Evolutionary conservation across 495 filamentous ascomycete genomes (phyloP).

Genomic region (Annulohypoxylon maeteangense): DNA sequence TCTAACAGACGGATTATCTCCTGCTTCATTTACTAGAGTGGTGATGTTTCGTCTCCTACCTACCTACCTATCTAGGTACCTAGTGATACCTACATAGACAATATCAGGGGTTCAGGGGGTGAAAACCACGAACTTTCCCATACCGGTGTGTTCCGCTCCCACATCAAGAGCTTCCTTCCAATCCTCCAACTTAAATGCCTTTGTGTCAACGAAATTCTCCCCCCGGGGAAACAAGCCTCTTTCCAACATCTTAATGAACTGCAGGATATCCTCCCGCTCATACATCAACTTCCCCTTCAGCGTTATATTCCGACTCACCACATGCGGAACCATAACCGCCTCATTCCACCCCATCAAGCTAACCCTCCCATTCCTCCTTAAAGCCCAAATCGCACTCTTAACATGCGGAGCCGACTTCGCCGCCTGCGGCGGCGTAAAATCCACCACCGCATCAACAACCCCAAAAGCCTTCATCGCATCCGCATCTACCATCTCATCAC

Average conservation of each 20-base stretch:
- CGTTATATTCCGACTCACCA: conserved; percentile 45
- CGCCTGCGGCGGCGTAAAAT: conserved; percentile 58
- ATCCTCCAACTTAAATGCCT: conserved; percentile 43
- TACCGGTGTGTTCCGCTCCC: conserved; percentile 43
- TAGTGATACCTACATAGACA: too few relatives aligned
- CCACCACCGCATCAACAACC: conserved; percentile 58
- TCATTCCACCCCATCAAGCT: conserved; percentile 58
- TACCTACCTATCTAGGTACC: too few relatives aligned
- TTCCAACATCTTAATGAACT: conserved; percentile 49
- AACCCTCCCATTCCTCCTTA: conserved; percentile 52
- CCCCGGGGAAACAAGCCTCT: conserved; percentile 47
- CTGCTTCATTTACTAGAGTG: neutral
- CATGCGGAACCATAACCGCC: conserved; percentile 12
- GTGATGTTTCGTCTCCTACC: too few relatives aligned
- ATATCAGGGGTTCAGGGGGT: conserved; percentile 10
- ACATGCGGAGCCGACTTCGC: conserved; percentile 48
- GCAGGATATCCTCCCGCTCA: conserved; percentile 46
- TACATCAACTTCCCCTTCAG: conserved; percentile 58
- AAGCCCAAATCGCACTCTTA: conserved; percentile 46
- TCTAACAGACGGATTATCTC: neutral
- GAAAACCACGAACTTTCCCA: conserved; percentile 44
- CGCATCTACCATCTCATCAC: conserved; percentile 53
- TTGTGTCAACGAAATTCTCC: conserved; percentile 43
- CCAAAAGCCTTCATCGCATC: conserved; percentile 48
- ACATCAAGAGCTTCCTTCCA: conserved; percentile 49